Evolutionary conservation across 495 filamentous ascomycete species (phyloP), one percentile per base, ranked within the genome.

Genomic region (Penicillium waksmanii): DNA sequence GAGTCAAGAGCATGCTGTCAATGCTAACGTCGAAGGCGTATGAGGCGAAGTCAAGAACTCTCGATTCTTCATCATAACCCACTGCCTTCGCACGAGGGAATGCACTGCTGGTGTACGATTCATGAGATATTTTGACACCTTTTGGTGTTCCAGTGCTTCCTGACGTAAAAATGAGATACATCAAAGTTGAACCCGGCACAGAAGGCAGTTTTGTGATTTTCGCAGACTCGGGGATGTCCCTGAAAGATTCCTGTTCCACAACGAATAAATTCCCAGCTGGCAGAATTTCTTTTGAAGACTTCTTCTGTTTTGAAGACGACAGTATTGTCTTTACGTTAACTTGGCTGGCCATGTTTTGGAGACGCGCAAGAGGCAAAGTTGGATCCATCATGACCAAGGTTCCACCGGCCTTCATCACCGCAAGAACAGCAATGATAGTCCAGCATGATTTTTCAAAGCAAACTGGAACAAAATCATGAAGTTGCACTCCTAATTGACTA

Each of bases 141-240:
- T 84, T 84, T 0, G 81, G 81, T n/a, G 72, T 80, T 5, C 80
- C 80, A 2, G 81, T 84, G n/a, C 74, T 79, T 7, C 82, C 82
- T 19, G 78, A 82, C 6, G 82, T 84, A 61, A 82, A 84, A 19
- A 84, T 77, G 15, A 77, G 62, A 57, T 75, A 81, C 66, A 75
- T 72, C 5, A 73, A 60, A 7, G 74, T 56, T 9, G 62, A 66
- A 13, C 70, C 36, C 1, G 75, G 69, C 8, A 77, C 73, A 8
- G 58, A 11, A 1, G 70, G 62, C 15, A 76, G 38, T 3, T 54
- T 27, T 2, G 61, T 42, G 13, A 61, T 43, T 1, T 49, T 27
- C 10, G 57, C 51, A 0, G 63, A 52, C 0, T 27, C 27, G 0
- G 61, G 49, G 3, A 64, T 8, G 12, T 61, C 15, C 18, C 53